A percentile compares a stretch with the other conserved stretches of the same genome.
phyloP scores from a whole-genome alignment of 2,329 filamentous ascomycete species.

The Diaporthe sp. region DNA sequence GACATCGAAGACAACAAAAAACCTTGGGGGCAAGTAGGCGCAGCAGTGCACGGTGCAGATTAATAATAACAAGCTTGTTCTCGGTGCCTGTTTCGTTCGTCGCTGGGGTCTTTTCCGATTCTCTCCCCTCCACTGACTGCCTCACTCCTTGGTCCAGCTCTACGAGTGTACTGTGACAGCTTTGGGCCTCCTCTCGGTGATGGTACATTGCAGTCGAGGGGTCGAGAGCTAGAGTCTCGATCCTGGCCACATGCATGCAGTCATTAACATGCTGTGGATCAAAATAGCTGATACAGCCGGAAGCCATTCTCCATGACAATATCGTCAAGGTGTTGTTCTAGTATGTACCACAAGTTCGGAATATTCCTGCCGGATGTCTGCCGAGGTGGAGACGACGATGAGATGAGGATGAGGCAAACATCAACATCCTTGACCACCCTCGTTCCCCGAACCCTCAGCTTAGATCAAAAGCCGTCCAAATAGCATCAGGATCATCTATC shows the following conservation, averaged over 20 bases:
- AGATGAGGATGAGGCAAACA: constrained; percentile 6
- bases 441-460: constrained; percentile 7
- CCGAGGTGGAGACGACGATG: background rate
- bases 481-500: background rate
- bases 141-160: no score
- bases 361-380: constrained; percentile 5
- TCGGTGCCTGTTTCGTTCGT: background rate
- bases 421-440: background rate
- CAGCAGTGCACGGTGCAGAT: background rate
- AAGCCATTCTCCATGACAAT: background rate
- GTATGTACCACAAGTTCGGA: background rate
- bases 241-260: background rate
- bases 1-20: background rate
- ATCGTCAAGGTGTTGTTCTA: background rate
- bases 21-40: background rate
- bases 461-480: background rate
- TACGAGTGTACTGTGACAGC: no score
- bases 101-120: no score
- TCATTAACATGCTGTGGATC: background rate
- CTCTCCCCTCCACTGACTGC: background rate
- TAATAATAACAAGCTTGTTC: background rate
- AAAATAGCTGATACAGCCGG: background rate
- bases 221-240: background rate
- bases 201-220: background rate
- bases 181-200: background rate